phyloP scores from a whole-genome alignment of 78 protist genomes.

The Dictyostelium purpureum region DNA sequence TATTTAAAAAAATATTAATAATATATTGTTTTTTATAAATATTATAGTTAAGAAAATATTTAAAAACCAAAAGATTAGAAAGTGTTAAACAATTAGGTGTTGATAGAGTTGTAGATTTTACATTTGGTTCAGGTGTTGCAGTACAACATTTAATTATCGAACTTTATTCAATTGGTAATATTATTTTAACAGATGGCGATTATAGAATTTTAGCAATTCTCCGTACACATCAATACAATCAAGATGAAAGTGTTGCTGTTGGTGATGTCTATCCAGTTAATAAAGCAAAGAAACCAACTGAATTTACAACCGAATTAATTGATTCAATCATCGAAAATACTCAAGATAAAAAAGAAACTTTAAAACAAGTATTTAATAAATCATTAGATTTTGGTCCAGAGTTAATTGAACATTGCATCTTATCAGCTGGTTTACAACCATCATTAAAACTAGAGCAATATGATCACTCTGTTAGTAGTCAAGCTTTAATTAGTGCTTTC shows the following conservation, averaged over 20 bases:
- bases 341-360: conserved; percentile 44
- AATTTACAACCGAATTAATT: conserved; percentile 5
- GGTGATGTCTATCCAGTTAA: conserved; percentile 68
- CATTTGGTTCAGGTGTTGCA: conserved; percentile 87
- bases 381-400: conserved; percentile 70
- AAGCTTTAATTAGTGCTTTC: not conserved
- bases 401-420: conserved; percentile 53
- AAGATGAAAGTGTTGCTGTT: conserved; percentile 54
- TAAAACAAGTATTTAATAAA: conserved; percentile 66
- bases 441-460: conserved; percentile 8
- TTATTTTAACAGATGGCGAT: conserved; percentile 77
- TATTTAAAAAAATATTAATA: not conserved
- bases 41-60: conserved; percentile 92
- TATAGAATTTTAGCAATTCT: conserved; percentile 47
- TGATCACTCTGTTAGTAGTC: not conserved
- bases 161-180: conserved; percentile 84
- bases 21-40: not conserved
- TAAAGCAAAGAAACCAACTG: conserved; percentile 32
- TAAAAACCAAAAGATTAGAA: conserved; percentile 86
- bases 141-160: conserved; percentile 84
- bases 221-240: conserved; percentile 75
- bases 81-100: conserved; percentile 91
- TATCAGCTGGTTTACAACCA: conserved; percentile 49
- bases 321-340: not conserved
- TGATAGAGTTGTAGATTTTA: conserved; percentile 94